phyloP scores from a whole-genome alignment of 495 filamentous ascomycete species.

The Podospora comata region DNA sequence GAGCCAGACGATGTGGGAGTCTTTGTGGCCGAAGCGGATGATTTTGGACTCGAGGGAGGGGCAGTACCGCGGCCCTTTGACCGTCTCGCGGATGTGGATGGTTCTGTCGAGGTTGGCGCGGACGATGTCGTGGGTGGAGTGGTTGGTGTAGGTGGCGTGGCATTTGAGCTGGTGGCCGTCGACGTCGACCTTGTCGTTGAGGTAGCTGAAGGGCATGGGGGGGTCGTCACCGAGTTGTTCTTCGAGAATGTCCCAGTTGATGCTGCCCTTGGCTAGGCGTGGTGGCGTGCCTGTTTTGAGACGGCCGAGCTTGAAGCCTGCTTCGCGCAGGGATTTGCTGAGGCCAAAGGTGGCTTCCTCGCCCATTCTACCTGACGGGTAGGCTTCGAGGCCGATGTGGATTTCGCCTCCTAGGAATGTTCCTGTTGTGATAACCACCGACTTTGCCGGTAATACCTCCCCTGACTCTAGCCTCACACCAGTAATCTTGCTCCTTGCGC shows the following conservation, averaged over 20 bases:
- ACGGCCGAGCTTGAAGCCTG: constrained; percentile 86
- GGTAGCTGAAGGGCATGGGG: constrained; percentile 85
- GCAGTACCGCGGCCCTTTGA: constrained; percentile 92
- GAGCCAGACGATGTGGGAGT: constrained; percentile 87
- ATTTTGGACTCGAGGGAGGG: constrained; percentile 94
- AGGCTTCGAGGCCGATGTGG: constrained; percentile 83
- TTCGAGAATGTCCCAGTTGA: constrained; percentile 71
- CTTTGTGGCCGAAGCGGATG: constrained; percentile 75
- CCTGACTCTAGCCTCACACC: constrained; percentile 88
- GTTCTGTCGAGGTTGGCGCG: constrained; percentile 84
- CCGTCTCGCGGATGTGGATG: constrained; percentile 92
- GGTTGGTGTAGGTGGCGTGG: constrained; percentile 81
- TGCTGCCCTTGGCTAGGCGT: constrained; percentile 75
- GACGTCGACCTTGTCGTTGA: constrained; percentile 73
- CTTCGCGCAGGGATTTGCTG: constrained; percentile 83
- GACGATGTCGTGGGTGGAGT: constrained; percentile 77
- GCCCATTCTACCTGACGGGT: constrained; percentile 86
- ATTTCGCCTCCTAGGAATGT: constrained; percentile 97
- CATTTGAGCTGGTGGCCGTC: constrained; percentile 80
- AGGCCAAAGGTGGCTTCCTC: constrained; percentile 92
- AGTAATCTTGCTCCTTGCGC: constrained; percentile 68
- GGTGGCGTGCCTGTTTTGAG: constrained; percentile 96
- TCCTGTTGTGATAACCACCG: constrained; percentile 91
- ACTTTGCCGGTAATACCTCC: constrained; percentile 72
- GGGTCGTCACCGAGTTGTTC: constrained; percentile 78